These are phyloP conservation scores for Biscogniauxia marginata DNA, from an alignment of 2,329 filamentous ascomycete genomes.

Conservation along the genomic window DNA sequence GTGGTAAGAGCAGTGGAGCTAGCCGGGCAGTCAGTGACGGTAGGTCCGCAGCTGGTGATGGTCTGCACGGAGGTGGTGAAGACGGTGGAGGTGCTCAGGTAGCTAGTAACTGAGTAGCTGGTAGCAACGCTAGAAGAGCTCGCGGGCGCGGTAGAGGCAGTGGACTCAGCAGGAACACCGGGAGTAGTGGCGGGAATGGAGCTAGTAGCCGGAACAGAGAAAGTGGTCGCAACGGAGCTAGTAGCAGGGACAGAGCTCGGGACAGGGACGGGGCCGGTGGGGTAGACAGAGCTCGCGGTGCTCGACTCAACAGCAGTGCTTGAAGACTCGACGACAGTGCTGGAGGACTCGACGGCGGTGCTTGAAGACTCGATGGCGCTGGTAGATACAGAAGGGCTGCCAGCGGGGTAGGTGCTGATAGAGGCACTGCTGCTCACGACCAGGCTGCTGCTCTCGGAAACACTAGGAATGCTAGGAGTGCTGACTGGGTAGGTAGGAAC, in stretches of 20 bases:
- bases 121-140: conserved; percentile 19
- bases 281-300: conserved; percentile 10
- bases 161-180: conserved; percentile 4
- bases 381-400: conserved; percentile 14
- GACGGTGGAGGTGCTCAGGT: conserved; percentile 48
- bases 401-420: conserved; percentile 11
- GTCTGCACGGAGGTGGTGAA: conserved; percentile 50
- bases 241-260: conserved; percentile 13
- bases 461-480: conserved; percentile 18
- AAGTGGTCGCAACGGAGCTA: conserved; percentile 12
- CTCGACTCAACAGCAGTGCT: conserved; percentile 7
- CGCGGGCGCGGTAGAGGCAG: conserved; percentile 14
- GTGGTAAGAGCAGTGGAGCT: conserved; percentile 48
- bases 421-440: conserved; percentile 11
- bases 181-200: conserved; percentile 10
- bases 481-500: conserved; percentile 19
- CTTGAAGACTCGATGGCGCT: conserved; percentile 13
- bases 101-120: conserved; percentile 35
- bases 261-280: conserved; percentile 11
- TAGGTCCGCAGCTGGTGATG: conserved; percentile 51
- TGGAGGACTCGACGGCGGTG: conserved; percentile 9
- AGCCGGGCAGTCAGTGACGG: conserved; percentile 48
- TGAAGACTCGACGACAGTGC: conserved; percentile 7
- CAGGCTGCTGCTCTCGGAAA: conserved; percentile 6
- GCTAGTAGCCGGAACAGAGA: conserved; percentile 11